phyloP scores from a whole-genome alignment of 495 filamentous ascomycete genomes.

The Aspergillus baeticus region DNA sequence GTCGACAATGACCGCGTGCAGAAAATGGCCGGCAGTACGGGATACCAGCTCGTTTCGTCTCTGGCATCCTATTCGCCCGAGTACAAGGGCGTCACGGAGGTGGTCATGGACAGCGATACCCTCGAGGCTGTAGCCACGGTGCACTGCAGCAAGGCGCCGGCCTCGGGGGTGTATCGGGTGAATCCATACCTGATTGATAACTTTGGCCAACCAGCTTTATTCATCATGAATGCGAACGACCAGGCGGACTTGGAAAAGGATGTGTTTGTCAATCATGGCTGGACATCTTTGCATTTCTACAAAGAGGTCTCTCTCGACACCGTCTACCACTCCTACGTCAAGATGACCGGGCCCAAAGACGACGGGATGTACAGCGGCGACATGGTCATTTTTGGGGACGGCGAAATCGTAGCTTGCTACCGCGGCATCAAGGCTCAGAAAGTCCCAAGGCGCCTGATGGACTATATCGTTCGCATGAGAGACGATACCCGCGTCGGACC shows the following conservation, averaged over 20 bases:
- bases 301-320: constrained; percentile 60
- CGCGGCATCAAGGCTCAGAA: constrained; percentile 51
- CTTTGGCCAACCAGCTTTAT: constrained; percentile 61
- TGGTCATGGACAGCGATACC: constrained; percentile 65
- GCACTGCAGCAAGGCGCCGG: constrained; percentile 38
- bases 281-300: constrained; percentile 69
- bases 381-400: constrained; percentile 50
- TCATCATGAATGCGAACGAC: constrained; percentile 78
- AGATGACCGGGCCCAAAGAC: constrained; percentile 51
- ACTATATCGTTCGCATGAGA: constrained; percentile 14
- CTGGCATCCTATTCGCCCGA: constrained; percentile 50
- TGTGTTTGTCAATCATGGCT: constrained; percentile 75
- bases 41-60: too few relatives aligned
- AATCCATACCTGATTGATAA: constrained; percentile 74
- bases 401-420: constrained; percentile 64
- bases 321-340: constrained; percentile 70
- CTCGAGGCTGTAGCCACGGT: constrained; percentile 72
- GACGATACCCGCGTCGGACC: constrained; percentile 8
- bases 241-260: constrained; percentile 65
- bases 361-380: constrained; percentile 50
- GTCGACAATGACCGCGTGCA: too few relatives aligned
- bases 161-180: too few relatives aligned
- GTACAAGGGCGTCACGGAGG: constrained; percentile 52
- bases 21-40: too few relatives aligned
- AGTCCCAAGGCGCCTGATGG: constrained; percentile 24